phyloP scores from a whole-genome alignment of 139 green algal genomes.

The Gonium pectorale region DNA sequence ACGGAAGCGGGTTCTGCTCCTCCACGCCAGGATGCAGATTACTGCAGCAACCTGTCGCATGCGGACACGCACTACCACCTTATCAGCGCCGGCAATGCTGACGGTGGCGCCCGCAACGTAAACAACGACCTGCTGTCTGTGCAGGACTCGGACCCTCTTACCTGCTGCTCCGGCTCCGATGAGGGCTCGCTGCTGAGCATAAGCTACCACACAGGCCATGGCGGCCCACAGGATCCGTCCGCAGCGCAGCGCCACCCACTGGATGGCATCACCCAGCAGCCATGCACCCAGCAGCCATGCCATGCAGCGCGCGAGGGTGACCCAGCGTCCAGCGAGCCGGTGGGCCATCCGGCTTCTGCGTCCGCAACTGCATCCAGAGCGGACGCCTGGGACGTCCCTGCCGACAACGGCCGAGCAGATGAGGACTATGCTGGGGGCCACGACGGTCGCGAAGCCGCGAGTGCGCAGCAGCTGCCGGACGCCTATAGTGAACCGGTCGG shows the following conservation, averaged over 20 bases:
- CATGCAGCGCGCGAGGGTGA: not conserved
- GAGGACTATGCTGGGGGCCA: not conserved
- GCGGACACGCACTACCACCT: not conserved
- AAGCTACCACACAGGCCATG: not conserved
- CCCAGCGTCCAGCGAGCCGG: not conserved
- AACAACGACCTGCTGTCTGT: not conserved
- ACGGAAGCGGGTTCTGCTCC: no score
- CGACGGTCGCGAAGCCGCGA: not conserved
- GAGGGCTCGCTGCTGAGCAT: not conserved
- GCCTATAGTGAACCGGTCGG: not conserved
- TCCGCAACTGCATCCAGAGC: not conserved
- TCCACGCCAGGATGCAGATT: no score
- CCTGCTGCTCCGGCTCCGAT: not conserved
- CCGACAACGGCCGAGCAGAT: not conserved
- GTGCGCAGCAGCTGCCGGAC: not conserved
- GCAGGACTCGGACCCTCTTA: not conserved
- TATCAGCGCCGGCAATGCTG: not conserved
- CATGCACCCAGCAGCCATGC: not conserved
- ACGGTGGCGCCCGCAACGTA: no score
- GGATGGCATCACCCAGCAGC: not conserved
- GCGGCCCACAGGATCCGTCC: not conserved
- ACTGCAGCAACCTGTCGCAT: not conserved
- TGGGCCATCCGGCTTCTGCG: not conserved
- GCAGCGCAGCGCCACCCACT: not conserved
- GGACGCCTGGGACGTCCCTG: not conserved